phyloP scores from a whole-genome alignment of 345 rosid genomes.

The Pistacia vera region DNA sequence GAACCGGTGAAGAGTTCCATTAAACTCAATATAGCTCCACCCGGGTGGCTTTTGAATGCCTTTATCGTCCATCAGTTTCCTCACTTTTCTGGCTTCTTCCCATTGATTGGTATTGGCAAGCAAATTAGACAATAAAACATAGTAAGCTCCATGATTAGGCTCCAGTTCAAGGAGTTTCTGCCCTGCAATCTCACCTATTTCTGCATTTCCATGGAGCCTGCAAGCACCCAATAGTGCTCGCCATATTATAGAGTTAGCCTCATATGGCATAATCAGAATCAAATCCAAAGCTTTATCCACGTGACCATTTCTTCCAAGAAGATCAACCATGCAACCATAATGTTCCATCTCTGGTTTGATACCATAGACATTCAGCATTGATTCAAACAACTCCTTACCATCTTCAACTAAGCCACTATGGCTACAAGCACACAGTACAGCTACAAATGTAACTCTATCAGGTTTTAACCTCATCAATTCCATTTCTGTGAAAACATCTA shows the following conservation, averaged over 20 bases:
- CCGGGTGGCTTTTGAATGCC: constrained; percentile 41
- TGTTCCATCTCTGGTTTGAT: constrained; percentile 46
- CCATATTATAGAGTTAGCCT: constrained; percentile 54
- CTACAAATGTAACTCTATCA: constrained; percentile 57
- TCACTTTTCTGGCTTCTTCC: constrained; percentile 38
- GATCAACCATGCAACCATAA: constrained; percentile 65
- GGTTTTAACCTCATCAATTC: constrained; percentile 39
- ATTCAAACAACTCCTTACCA: constrained; percentile 46
- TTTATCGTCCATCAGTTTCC: constrained; percentile 36
- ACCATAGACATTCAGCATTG: constrained; percentile 40
- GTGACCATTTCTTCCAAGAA: constrained; percentile 60
- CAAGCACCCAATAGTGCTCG: constrained; percentile 46
- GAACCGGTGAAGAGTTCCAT: constrained; percentile 36
- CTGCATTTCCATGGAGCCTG: constrained; percentile 34
- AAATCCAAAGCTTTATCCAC: constrained; percentile 54
- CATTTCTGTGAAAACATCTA: constrained; percentile 50
- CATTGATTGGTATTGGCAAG: constrained; percentile 30
- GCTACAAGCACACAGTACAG: constrained; percentile 56
- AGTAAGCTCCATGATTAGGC: constrained; percentile 38
- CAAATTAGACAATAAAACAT: constrained; percentile 41
- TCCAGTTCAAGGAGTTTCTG: constrained; percentile 32
- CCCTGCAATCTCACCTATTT: constrained; percentile 34
- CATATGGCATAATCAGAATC: constrained; percentile 48
- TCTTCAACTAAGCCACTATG: constrained; percentile 52
- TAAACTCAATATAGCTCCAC: constrained; percentile 36